Base-by-base conservation (phyloP, 1,139 yeast genomes). In the Lodderomyces oxycetoniae region DNA sequence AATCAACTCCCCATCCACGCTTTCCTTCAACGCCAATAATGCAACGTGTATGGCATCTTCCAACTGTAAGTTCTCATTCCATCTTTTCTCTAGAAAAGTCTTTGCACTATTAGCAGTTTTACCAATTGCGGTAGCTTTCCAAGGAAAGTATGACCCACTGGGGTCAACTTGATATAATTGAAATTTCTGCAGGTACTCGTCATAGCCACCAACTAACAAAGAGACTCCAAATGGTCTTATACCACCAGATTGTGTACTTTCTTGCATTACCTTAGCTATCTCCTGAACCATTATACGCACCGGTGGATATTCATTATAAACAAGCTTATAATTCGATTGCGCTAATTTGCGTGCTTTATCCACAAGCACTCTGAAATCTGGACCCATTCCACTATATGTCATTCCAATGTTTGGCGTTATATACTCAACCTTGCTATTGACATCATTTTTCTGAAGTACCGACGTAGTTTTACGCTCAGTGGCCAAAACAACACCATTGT, bases 101-200 rank as follows among this genome's bases (percentile, higher is more conserved):
- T 93, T 91, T 24, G 98, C 98, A 6, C 94, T 84, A 28, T 79
- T 79, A 4, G 96, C 79, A 19, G 96, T 94, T 57, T 88, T 89
- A 44, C 99, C 99, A 50, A 93, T 91, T 19, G 98, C 97, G 3
- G 98, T 91, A 19, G 98, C 98, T 62, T 91, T 91, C 99, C 99
- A 93, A n/a, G 98, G 97, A 74, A 87, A 93, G 59, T 84, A 93
- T 36, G 96, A 81, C 10, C 99, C 99, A 4, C 95, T 84, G 4
- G 99, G 99, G 63, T 93, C 98, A 32, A 93, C 95, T 61, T 93
- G 98, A 59, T 91, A 93, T 43, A 93, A 71, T 53, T 86, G 87
- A 60, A 77, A 88, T 13, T 52, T 41, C 77, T 88, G 62, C 61
- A 82, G 54, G 72, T 68, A 81, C 29, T 84, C 88, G 55, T 93